Evolutionary conservation across 1,284 basidiomycete genomes (phyloP), one percentile per base, ranked within the genome.

Genomic region (Ganoderma multipileum): DNA sequence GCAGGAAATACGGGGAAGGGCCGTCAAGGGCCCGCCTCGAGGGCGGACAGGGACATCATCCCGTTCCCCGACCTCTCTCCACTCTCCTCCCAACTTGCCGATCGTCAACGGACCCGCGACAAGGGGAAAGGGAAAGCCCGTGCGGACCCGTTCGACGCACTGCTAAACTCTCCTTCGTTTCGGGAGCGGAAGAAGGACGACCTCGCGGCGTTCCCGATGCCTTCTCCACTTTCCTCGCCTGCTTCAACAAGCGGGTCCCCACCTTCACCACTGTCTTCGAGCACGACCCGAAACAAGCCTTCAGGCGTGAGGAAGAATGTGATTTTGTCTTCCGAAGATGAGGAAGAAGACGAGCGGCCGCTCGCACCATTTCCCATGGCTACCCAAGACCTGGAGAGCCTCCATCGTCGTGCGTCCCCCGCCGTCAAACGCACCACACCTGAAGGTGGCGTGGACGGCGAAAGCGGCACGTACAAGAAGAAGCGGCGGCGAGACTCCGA

Each of bases 361-460:
- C 71, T 72, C 76, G 82, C 65, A 84, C 58, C 86, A 0, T 89
- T 89, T 68, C 87, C 87, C 2, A 84, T 89, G 86, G 83, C 80
- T 64, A 81, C 82, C 1, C 82, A 84, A 57, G 66, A 84, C 50
- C 76, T 87, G 4, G 75, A 77, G 11, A 82, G 79, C 54, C 81
- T 83, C 47, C 72, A 75, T 1, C 74, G 65, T 1, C 74, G 65
- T 5, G 75, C 63, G 5, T 71, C 78, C 33, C 76, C 75, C 0
- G 74, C 71, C 6, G 14, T 23, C 20, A 87, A 87, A 72, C 81
- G 82, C 41, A 57, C 75, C 0, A 82, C 82, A 0, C 58, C 39
- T 1, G 80, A 82, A 23, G 78, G 72, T 50, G 80, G 74, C 42
- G 70, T 75, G 30, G 76, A 77, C 9, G 79, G 76, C 12, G 75